Conservation (phyloP, 139 green algal species). For the Chlamydomonas sphaeroides region DNA sequence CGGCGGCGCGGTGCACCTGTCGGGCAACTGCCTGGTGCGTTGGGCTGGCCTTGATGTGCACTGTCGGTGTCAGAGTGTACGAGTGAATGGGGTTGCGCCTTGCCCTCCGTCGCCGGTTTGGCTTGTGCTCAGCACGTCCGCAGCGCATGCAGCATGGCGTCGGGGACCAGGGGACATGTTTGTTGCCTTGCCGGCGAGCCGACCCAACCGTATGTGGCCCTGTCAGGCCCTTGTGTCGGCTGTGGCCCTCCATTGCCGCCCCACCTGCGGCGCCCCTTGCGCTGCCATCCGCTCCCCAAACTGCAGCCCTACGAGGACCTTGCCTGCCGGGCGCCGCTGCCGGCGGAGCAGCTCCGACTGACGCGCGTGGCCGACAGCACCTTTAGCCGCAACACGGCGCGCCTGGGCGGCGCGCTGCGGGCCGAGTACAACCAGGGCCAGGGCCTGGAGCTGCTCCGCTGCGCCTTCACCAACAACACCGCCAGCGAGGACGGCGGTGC, state of each 20-base stretch:
- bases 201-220: no score
- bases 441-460: not conserved
- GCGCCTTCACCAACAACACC: not conserved
- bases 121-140: no score
- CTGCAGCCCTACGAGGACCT: not conserved
- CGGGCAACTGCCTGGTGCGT: not conserved
- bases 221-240: not conserved
- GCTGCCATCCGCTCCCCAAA: no score
- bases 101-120: no score
- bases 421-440: constrained; percentile 5
- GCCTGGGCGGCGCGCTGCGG: not conserved
- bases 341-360: not conserved
- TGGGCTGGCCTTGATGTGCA: not conserved
- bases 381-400: not conserved
- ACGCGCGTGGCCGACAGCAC: not conserved
- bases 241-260: not conserved
- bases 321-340: not conserved
- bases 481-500: not conserved
- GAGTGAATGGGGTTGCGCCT: not conserved
- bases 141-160: no score
- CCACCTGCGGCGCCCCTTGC: no score
- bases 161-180: no score
- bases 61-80: no score
- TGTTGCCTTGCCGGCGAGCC: no score
- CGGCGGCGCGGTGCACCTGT: no score